Base-by-base conservation (phyloP, 345 rosid genomes). In the Corchorus capsularis region DNA sequence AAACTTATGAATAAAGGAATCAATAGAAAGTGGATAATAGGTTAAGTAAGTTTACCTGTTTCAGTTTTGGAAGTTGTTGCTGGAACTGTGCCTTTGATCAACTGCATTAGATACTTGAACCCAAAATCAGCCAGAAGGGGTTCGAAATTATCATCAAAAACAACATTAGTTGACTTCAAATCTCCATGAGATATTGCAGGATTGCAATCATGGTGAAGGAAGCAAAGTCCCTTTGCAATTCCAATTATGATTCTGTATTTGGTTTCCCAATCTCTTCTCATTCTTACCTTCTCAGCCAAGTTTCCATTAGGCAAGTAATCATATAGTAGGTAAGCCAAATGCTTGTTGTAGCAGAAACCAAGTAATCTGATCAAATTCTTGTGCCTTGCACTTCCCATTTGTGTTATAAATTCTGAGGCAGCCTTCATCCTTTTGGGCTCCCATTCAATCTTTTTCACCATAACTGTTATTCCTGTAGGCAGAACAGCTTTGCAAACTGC, bases 171-270 rank as follows among this genome's bases (percentile, higher is more conserved):
- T 12, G 88, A 86, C 84, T 80, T 92, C 84, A 95, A 75, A 85
- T 92, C 96, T 69, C 98, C 97, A 71, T 95, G 99, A 5, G 97
- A 91, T 63, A 95, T 87, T 52, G 96, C 85, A 72, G 99, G 99
- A 69, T 81, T 83, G 27, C 96, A 93, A 45, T 93, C 98, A 79
- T 92, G 93, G 86, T 95, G 99, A 85, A 95, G 97, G 84, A 89
- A 95, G 79, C 83, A 75, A 41, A 93, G 91, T 63, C 94, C 99
- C 68, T 86, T 90, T 2, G 97, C 98, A 79, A 95, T 82, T 69
- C 96, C 94, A 71, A n/a, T 80, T 20, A 93, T 83, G 73, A 89
- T 88, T 76, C 79, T 86, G 82, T 78, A 84, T 82, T 93, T 93
- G 32, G 86, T 73, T 22, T 72, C 66, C 98, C 97, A 93, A 49